Conservation (phyloP, 2,329 filamentous ascomycete genomes). For the Colletotrichum destructivum region DNA sequence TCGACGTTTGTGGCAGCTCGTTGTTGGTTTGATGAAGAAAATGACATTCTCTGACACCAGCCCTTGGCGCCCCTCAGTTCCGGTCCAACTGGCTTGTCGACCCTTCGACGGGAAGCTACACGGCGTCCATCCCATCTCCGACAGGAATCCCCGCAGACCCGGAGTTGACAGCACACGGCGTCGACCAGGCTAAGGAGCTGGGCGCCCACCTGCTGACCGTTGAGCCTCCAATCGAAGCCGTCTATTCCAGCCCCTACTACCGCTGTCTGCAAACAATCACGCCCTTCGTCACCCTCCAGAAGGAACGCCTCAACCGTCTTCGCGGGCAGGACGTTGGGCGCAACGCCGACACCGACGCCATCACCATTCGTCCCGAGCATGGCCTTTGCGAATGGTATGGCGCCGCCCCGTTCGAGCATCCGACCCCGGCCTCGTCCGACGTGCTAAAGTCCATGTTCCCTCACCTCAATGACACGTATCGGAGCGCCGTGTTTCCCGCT, state of each 20-base stretch:
- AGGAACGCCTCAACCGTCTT: conserved; percentile 42
- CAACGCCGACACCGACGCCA: conserved; percentile 42
- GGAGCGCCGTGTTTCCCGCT: conserved; percentile 76
- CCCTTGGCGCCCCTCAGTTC: conserved; percentile 70
- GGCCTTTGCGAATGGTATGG: conserved; percentile 92
- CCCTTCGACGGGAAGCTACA: conserved; percentile 83
- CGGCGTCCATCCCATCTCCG: conserved; percentile 80
- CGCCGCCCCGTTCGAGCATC: conserved; percentile 86
- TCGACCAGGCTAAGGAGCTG: conserved; percentile 85
- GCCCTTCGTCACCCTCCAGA: conserved; percentile 72
- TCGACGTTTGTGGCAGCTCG: conserved; percentile 2
- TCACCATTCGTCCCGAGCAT: conserved; percentile 68
- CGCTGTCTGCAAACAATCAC: conserved; percentile 88
- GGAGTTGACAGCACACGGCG: conserved; percentile 87
- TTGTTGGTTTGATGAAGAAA: conserved; percentile 25
- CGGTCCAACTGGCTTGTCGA: conserved; percentile 93
- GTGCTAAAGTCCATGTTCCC: conserved; percentile 79
- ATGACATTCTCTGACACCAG: conserved; percentile 30
- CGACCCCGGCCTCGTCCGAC: conserved; percentile 77
- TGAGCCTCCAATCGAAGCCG: conserved; percentile 77
- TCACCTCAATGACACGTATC: conserved; percentile 70
- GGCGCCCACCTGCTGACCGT: conserved; percentile 74
- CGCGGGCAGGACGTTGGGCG: conserved; percentile 17
- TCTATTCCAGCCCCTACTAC: conserved; percentile 92
- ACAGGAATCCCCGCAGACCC: conserved; percentile 92